A percentile compares a stretch with the other conserved stretches of the same genome.
phyloP scores from a whole-genome alignment of 257 asterid species.

The Eucommia ulmoides region DNA sequence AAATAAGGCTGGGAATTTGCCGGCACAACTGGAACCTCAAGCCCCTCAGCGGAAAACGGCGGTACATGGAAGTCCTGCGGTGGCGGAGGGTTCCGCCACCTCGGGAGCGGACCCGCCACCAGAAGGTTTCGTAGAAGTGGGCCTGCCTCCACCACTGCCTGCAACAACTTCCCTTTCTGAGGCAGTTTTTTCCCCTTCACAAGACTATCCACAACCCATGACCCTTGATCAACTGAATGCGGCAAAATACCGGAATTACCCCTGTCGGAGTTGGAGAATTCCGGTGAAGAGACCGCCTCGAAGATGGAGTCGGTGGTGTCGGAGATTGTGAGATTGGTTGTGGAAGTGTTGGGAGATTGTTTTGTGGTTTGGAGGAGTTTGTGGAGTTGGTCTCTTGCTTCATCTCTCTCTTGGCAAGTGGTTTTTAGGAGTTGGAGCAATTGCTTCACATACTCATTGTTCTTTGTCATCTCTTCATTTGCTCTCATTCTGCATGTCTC shows the following conservation, averaged over 20 bases:
- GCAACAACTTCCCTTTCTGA: conserved; percentile 42
- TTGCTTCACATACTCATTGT: conserved; percentile 27
- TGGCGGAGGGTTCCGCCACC: conserved; percentile 87
- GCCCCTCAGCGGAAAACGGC: conserved; percentile 29
- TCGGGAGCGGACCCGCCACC: conserved; percentile 74
- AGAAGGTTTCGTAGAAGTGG: conserved; percentile 61
- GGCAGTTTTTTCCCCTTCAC: conserved; percentile 42
- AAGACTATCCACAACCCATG: conserved; percentile 37
- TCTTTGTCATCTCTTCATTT: conserved; percentile 24
- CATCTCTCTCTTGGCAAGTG: conserved; percentile 42
- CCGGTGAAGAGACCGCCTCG: conserved; percentile 41
- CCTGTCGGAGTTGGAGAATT: conserved; percentile 28
- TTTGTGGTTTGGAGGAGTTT: conserved; percentile 26
- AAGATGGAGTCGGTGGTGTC: conserved; percentile 33
- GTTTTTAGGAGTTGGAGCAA: conserved; percentile 25
- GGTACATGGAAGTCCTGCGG: conserved; percentile 41
- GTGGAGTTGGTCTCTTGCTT: conserved; percentile 36
- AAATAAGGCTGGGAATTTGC: conserved; percentile 12
- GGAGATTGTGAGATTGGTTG: conserved; percentile 30
- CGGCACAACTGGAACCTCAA: conserved; percentile 10
- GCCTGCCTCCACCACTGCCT: conserved; percentile 50
- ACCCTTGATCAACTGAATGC: conserved; percentile 19
- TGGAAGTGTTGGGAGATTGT: conserved; percentile 39
- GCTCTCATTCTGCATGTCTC: conserved; percentile 33
- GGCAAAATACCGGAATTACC: conserved; percentile 11